Conservation (phyloP, 257 asterid genomes). For the Capsicum baccatum region DNA sequence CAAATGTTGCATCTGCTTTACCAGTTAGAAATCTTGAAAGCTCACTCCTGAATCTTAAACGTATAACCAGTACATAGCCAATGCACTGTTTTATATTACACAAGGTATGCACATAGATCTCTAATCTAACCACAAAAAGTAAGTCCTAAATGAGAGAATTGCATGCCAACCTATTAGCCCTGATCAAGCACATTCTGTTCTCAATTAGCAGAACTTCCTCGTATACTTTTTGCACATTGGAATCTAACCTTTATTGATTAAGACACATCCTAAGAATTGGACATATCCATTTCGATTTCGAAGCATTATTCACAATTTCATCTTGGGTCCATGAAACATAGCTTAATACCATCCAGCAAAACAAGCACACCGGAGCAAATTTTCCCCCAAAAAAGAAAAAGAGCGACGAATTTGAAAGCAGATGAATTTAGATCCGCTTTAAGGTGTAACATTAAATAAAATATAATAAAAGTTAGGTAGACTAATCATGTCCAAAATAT, state of each 20-base stretch:
- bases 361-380: background rate
- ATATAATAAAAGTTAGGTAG: conserved; percentile 16
- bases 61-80: conserved; percentile 1
- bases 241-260: background rate
- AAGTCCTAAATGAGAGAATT: too few species aligned
- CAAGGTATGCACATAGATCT: background rate
- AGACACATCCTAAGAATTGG: background rate
- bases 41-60: background rate
- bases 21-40: conserved; percentile 1
- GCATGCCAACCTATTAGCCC: background rate
- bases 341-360: background rate
- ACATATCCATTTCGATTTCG: background rate
- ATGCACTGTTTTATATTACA: background rate
- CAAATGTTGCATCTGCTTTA: background rate
- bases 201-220: conserved; percentile 3
- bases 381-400: too few species aligned
- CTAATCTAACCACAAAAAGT: background rate
- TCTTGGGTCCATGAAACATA: background rate
- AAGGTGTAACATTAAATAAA: background rate
- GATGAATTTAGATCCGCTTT: background rate
- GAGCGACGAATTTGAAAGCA: background rate
- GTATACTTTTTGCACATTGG: background rate
- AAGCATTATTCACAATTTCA: background rate
- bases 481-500: conserved; percentile 5
- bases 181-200: background rate